Base-by-base conservation (phyloP, 2,329 filamentous ascomycete genomes). In the Fusarium phyllophilum region DNA sequence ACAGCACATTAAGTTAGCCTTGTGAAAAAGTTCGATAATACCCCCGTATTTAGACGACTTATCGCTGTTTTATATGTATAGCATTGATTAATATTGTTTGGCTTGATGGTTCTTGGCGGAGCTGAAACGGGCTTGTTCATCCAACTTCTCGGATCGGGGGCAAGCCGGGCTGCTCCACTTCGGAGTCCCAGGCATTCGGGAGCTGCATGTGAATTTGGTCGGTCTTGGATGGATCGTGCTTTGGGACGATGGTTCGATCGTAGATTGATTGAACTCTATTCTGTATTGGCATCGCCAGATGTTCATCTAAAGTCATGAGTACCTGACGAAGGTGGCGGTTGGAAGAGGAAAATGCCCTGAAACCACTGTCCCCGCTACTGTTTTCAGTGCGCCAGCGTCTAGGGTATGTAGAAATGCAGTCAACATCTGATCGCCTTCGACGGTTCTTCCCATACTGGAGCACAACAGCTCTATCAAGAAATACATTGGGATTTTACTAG, bases 1-100 rank as follows among this genome's bases (percentile, higher is more conserved):
- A 55, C 20, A 51, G 24, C 12, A 8, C 52, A 45, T 31, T 38
- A n/a, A n/a, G n/a, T n/a, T n/a, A n/a, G 36, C 26, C 36, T 26
- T 41, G 51, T 48, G 38, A 39, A 48, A 39, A 24, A 18, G n/a
- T 20, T 41, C 20, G 44, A 68, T 63, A 34, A 36, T 39, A 4
- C 66, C 67, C 41, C 41, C 55, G 49, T 26, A 3, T 39, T 12
- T 39, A 5, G 13, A 14, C 22, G 11, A 36, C 12, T 31, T 31
- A 51, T 49, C 3, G n/a, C 4, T 49, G 1, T 29, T 64, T 31
- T 9, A 62, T 18, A 15, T 75, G 74, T 51, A 59, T 59, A 59
- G 42, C 56, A 59, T 59, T 59, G 33, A 51, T 59, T 38, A 17
- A 59, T 59, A 59, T 51, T 51, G 31, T 33, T 59, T 51, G 56